phyloP scores from a whole-genome alignment of 805 yeast species.

The Debaryomyces tyrocola region DNA sequence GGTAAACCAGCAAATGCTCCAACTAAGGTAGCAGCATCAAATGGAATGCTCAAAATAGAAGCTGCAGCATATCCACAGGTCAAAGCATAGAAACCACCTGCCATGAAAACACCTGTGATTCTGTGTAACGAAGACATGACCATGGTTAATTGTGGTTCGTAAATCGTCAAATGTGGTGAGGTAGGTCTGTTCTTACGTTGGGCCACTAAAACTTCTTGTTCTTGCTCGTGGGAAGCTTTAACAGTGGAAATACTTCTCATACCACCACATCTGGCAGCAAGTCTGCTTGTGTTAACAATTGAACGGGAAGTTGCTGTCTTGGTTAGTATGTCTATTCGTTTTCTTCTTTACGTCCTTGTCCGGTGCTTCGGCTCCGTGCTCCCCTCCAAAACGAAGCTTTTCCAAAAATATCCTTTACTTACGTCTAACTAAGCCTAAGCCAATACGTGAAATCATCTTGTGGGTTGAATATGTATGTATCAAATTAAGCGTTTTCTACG shows the following conservation, averaged over 20 bases:
- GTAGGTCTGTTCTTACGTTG: slow-evolving; percentile 88
- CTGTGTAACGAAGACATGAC: slow-evolving; percentile 80
- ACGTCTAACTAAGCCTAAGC: slow-evolving; percentile 31
- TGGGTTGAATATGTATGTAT: neutral
- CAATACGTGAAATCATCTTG: slow-evolving; percentile 33
- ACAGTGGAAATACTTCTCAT: slow-evolving; percentile 30
- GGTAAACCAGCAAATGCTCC: slow-evolving; percentile 65
- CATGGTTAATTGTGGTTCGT: slow-evolving; percentile 89
- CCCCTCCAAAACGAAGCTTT: neutral
- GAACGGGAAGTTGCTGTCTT: slow-evolving; percentile 14
- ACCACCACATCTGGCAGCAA: slow-evolving; percentile 6
- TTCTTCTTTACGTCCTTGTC: neutral
- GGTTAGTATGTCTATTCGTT: slow-evolving; percentile 10
- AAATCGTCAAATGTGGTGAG: slow-evolving; percentile 88
- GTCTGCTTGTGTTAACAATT: slow-evolving; percentile 7
- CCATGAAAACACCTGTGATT: slow-evolving; percentile 82
- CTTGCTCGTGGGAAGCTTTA: slow-evolving; percentile 58
- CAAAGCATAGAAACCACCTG: slow-evolving; percentile 73
- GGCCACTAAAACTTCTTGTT: slow-evolving; percentile 65
- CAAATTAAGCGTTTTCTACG: neutral
- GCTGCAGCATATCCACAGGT: slow-evolving; percentile 74
- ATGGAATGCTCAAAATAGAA: slow-evolving; percentile 55
- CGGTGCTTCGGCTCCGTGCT: neutral
- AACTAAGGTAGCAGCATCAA: slow-evolving; percentile 55
- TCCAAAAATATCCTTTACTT: slow-evolving; percentile 7